Conservation (phyloP, 1,139 yeast species). For the Hansenula sp. region DNA sequence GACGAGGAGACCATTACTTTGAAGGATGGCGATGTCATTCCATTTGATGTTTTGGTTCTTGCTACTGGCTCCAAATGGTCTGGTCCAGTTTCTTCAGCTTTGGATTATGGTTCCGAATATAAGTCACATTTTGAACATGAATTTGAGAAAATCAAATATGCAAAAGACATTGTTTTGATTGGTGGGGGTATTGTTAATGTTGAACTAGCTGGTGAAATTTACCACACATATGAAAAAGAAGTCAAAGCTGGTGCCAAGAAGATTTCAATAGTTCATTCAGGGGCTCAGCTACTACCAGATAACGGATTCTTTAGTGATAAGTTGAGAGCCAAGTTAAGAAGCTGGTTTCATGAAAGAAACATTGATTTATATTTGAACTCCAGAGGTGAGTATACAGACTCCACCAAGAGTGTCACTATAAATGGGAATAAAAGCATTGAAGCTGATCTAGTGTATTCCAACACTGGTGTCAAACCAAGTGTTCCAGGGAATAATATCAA, state of each 20-base stretch:
- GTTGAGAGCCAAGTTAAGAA: slow-evolving; percentile 5
- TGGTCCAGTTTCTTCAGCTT: slow-evolving; percentile 11
- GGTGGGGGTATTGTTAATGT: slow-evolving; percentile 21
- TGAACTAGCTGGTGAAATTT: slow-evolving; percentile 20
- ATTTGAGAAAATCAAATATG: slow-evolving; percentile 2
- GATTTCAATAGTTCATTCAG: slow-evolving; percentile 2
- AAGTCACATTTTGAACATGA: neutral
- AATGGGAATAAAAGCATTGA: no score
- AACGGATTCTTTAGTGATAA: neutral
- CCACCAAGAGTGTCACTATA: no score
- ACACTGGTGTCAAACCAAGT: no score
- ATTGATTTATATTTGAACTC: slow-evolving; percentile 10
- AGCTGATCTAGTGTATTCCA: no score
- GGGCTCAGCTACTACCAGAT: neutral
- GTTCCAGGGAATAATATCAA: no score
- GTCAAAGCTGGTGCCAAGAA: neutral
- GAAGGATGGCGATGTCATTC: neutral
- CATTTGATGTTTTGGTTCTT: slow-evolving; percentile 15
- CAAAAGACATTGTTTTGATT: slow-evolving; percentile 15
- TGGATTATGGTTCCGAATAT: slow-evolving; percentile 2
- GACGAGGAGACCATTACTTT: neutral
- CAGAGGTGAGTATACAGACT: neutral
- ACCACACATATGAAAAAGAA: neutral
- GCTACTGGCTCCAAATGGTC: slow-evolving; percentile 19
- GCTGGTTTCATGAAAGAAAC: slow-evolving; percentile 5